A percentile compares a stretch with the other conserved stretches of the same genome.
Conservation (phyloP, 169 alveolate species). For the Sarcocystis neurona region DNA sequence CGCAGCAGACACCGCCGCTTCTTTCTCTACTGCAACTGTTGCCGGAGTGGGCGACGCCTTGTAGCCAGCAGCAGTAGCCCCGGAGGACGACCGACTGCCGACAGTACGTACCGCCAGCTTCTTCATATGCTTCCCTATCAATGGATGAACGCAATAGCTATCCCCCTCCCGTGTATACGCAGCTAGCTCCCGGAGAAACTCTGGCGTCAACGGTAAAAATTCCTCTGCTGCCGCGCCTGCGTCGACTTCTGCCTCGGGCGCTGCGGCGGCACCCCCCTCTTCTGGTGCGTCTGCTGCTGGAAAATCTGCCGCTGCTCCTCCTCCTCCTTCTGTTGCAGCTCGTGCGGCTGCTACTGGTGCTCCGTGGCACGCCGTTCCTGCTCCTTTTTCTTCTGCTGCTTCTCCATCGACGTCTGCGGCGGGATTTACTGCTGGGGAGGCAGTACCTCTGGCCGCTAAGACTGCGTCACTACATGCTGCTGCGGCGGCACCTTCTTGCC, state of each 20-base stretch:
- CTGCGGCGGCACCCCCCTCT: neutral
- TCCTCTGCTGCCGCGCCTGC: neutral
- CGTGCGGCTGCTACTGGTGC: neutral
- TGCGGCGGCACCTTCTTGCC: neutral
- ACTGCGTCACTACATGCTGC: neutral
- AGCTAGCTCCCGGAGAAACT: neutral
- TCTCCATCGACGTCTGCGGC: too few relatives aligned
- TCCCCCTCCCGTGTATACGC: neutral
- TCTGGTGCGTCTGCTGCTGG: slow-evolving; percentile 3
- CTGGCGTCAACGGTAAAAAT: neutral
- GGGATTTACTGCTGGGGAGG: neutral
- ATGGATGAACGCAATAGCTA: neutral
- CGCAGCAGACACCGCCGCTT: too few relatives aligned
- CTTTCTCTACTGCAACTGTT: too few relatives aligned
- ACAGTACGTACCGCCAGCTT: neutral
- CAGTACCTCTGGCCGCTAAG: neutral
- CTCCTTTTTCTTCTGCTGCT: neutral
- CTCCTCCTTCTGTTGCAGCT: neutral
- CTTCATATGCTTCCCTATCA: neutral
- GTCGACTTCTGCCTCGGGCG: neutral
- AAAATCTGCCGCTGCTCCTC: neutral
- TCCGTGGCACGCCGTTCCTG: slow-evolving; percentile 10
- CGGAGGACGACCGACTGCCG: neutral
- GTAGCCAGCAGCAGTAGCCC: neutral
- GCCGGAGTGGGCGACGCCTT: too few relatives aligned